Base-by-base conservation (phyloP, 2,329 filamentous ascomycete species). In the Daldinia sp. region DNA sequence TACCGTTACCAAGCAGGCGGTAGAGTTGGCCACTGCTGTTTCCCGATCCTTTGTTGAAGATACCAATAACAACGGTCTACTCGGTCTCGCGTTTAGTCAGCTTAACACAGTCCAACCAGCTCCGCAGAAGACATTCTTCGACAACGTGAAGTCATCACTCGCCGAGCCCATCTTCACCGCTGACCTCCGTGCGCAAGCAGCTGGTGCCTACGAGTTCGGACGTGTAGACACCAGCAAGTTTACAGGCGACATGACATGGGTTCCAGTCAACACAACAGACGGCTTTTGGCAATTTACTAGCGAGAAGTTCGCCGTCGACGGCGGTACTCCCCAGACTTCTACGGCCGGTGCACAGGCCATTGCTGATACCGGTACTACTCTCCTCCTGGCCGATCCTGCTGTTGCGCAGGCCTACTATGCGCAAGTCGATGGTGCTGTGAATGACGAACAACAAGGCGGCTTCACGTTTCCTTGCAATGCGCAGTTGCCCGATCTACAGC, bases 301-400 rank as follows among this genome's bases (percentile, higher is more conserved):
- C 25, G 68, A 73, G 8, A 68, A 63, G 1, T 78, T 75, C 52
- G 64, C 73, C 25, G 63, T 78, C 47, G 70, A 75, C 55, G 64
- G 66, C 29, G 73, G 69, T 15, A 35, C 57, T 1, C 41, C 77
- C 2, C 77, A 82, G 71, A 69, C 71, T 21, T 71, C 71, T 2
- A 73, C 75, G 7, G 50, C 74, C 0, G 73, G 76, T 23, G 79
- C 80, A 63, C 79, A 85, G 74, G 79, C 81, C 34, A 82, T 86
- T 58, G 78, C 81, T 29, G 85, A 87, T 76, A 84, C 83, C 8
- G 88, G 88, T 63, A 90, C 88, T 25, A 88, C 87, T 0, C 82
- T 90, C 54, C 78, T 90, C 61, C 79, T 90, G 32, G 83, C 87
- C 61, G 84, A 87, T 71, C 75, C 81, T 27, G 72, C 76, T 23